A percentile compares a stretch with the other conserved stretches of the same genome.
Evolutionary conservation across 208 protist genomes (phyloP).

Genomic region (Wallacemonas rigidus): DNA sequence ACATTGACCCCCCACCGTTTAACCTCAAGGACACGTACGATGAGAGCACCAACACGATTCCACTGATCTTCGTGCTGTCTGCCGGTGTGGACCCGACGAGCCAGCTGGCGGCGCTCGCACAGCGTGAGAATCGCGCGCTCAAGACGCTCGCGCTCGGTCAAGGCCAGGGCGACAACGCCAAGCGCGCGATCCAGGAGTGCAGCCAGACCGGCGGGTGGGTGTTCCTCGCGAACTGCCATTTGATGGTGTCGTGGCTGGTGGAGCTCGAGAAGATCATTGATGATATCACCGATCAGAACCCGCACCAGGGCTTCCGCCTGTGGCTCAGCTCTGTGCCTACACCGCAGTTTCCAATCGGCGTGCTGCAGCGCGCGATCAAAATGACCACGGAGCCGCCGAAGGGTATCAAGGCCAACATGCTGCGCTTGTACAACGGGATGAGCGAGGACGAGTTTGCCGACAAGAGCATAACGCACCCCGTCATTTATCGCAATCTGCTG

Average conservation of each 20-base stretch:
- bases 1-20: slow-evolving; percentile 96
- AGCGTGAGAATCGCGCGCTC: slow-evolving; percentile 79
- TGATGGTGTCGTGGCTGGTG: slow-evolving; percentile 97
- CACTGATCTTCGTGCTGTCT: slow-evolving; percentile 98
- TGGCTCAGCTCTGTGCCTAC: slow-evolving; percentile 98
- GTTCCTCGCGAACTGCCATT: slow-evolving; percentile 98
- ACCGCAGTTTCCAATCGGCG: slow-evolving; percentile 96
- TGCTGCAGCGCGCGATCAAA: slow-evolving; percentile 97
- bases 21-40: slow-evolving; percentile 96
- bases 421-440: slow-evolving; percentile 95
- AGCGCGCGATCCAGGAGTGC: slow-evolving; percentile 92
- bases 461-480: slow-evolving; percentile 57
- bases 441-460: slow-evolving; percentile 90
- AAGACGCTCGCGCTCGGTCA: slow-evolving; percentile 96
- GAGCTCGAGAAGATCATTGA: slow-evolving; percentile 98
- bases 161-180: slow-evolving; percentile 96
- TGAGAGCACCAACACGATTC: slow-evolving; percentile 91
- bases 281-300: slow-evolving; percentile 81
- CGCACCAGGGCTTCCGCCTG: slow-evolving; percentile 97
- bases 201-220: slow-evolving; percentile 96
- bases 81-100: slow-evolving; percentile 97
- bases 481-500: slow-evolving; percentile 96
- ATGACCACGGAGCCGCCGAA: slow-evolving; percentile 99
- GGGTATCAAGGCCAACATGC: slow-evolving; percentile 98
- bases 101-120: slow-evolving; percentile 92